Conservation (phyloP, 139 green algal species). For the Volvox reticuliferus region DNA sequence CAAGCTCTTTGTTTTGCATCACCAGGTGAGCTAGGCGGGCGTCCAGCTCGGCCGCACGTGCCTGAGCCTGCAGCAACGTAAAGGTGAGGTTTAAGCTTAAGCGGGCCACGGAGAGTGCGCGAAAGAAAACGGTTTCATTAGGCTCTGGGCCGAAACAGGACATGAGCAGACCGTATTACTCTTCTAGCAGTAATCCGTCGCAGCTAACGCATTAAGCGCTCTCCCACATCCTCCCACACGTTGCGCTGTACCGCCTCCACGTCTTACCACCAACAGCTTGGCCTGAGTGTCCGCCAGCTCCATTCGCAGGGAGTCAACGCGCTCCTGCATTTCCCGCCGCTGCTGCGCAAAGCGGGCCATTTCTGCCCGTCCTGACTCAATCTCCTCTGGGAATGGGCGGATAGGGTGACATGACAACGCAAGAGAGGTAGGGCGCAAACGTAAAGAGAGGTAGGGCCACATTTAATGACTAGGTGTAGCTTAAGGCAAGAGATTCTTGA, state of each 20-base stretch:
- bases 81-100: not conserved
- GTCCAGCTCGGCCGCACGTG: constrained; percentile 33
- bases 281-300: constrained; percentile 33
- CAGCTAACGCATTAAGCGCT: not conserved
- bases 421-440: not conserved
- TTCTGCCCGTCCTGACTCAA: constrained; percentile 38
- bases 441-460: not conserved
- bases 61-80: constrained; percentile 19
- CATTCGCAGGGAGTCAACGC: constrained; percentile 37
- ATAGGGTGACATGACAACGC: not conserved
- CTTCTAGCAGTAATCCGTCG: not conserved
- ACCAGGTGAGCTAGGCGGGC: constrained; percentile 28
- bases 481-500: not conserved
- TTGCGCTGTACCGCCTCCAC: not conserved
- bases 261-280: constrained; percentile 11
- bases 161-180: not conserved
- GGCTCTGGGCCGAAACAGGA: not conserved
- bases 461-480: not conserved
- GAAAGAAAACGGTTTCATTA: not conserved
- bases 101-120: not conserved
- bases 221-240: not conserved
- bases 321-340: constrained; percentile 31
- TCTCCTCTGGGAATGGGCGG: constrained; percentile 16
- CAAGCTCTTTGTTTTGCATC: constrained; percentile 14
- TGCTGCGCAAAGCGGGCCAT: constrained; percentile 15